phyloP scores from a whole-genome alignment of 2,329 filamentous ascomycete genomes.

The Ophiosphaerella korrae region DNA sequence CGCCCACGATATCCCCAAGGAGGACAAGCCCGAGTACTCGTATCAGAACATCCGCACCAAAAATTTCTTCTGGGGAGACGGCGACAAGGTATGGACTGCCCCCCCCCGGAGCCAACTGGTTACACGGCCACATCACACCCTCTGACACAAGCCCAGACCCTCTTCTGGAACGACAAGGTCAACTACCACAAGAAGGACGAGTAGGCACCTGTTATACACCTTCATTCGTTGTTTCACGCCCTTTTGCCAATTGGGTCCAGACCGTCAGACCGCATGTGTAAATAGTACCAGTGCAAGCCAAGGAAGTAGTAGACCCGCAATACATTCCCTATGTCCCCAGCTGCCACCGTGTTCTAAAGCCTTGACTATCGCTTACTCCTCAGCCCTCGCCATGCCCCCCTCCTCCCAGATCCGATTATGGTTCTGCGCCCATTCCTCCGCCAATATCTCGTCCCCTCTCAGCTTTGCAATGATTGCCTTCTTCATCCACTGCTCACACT shows the following conservation, averaged over 20 bases:
- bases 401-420: conserved; percentile 44
- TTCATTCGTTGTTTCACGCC: neutral
- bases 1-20: conserved; percentile 76
- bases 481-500: conserved; percentile 81
- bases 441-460: conserved; percentile 52
- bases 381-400: conserved; percentile 2
- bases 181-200: conserved; percentile 94
- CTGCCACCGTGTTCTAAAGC: neutral
- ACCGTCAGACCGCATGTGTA: conserved; percentile 19
- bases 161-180: conserved; percentile 86
- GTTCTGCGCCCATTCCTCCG: conserved; percentile 46
- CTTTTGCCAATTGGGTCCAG: neutral
- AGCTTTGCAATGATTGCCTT: conserved; percentile 77
- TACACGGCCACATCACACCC: neutral
- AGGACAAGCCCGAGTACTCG: conserved; percentile 90
- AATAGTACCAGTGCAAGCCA: conserved; percentile 31
- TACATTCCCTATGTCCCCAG: conserved; percentile 39
- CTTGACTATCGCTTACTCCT: neutral
- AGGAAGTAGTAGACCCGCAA: conserved; percentile 31
- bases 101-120: neutral
- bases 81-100: conserved; percentile 77
- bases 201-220: conserved; percentile 47
- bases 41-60: conserved; percentile 98
- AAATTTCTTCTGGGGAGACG: conserved; percentile 94
- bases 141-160: conserved; percentile 44